phyloP scores from a whole-genome alignment of 306 rosid species.

The Begonia loranthoides region DNA sequence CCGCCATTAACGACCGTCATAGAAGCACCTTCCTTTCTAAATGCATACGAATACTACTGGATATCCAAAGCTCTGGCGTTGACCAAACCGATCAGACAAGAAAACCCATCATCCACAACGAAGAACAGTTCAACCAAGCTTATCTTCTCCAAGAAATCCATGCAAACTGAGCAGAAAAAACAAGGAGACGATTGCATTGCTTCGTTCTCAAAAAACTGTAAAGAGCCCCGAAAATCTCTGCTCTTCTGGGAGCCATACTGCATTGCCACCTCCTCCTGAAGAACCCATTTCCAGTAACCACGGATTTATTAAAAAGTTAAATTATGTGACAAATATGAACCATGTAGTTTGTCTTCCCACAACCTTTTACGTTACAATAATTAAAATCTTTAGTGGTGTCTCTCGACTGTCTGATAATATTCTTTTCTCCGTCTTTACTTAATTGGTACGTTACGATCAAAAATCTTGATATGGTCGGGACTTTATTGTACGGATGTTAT shows the following conservation, averaged over 20 bases:
- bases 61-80: constrained; percentile 23
- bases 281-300: not conserved
- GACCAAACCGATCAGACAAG: constrained; percentile 13
- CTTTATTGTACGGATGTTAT: constrained; percentile 33
- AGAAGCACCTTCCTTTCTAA: constrained; percentile 27
- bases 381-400: constrained; percentile 7
- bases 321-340: too few relatives aligned
- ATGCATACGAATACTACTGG: constrained; percentile 68
- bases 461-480: too few relatives aligned
- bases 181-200: constrained; percentile 43
- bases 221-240: constrained; percentile 56
- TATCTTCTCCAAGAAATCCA: constrained; percentile 15
- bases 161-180: constrained; percentile 21
- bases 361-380: too few relatives aligned
- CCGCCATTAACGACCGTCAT: constrained; percentile 10
- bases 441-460: constrained; percentile 24
- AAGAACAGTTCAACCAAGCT: constrained; percentile 12
- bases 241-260: constrained; percentile 64
- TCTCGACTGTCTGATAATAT: constrained; percentile 16
- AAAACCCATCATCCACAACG: constrained; percentile 2
- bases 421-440: constrained; percentile 26
- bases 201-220: constrained; percentile 52
- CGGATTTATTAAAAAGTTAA: not conserved
- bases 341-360: too few relatives aligned
- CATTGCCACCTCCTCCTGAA: constrained; percentile 67